Percentiles rank a stretch among this genome's conserved stretches.
Conservation (phyloP, 2,329 filamentous ascomycete genomes). For the Ambrosiella beaveri region DNA sequence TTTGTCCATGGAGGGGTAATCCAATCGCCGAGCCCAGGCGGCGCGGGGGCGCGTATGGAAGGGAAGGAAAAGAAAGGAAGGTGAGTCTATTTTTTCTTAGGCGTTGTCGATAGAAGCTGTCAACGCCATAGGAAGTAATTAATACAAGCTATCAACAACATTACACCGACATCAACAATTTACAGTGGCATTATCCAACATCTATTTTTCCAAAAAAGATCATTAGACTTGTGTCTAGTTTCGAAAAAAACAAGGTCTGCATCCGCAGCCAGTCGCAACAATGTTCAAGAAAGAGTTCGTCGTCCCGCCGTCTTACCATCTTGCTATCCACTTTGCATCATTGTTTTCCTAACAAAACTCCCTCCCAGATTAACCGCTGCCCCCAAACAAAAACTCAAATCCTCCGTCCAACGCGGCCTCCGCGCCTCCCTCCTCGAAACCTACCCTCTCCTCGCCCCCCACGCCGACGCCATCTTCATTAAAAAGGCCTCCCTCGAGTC, state of each 20-base stretch:
- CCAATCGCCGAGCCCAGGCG: background rate
- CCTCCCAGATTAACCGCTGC: conserved; percentile 48
- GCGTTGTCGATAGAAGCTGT: background rate
- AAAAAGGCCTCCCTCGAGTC: conserved; percentile 85
- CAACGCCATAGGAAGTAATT: too few species aligned
- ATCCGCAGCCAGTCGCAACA: conserved; percentile 19
- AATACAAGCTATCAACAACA: too few species aligned
- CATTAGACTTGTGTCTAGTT: background rate
- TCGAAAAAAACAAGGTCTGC: background rate
- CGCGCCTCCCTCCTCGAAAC: conserved; percentile 66
- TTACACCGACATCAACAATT: too few species aligned
- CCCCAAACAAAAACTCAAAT: conserved; percentile 93
- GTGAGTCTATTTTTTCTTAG: background rate
- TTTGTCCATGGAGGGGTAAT: background rate
- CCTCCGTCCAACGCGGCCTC: conserved; percentile 75
- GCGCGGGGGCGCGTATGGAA: background rate
- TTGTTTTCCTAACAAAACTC: background rate
- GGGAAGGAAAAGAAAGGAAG: background rate
- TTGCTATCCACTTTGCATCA: background rate
- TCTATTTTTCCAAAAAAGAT: too few species aligned
- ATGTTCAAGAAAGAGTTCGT: conserved; percentile 93
- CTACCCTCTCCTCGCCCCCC: conserved; percentile 69
- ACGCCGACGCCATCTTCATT: conserved; percentile 86
- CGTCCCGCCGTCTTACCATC: background rate
- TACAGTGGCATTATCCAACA: too few species aligned